Percentiles rank a stretch among this genome's conserved stretches.
Conservation (phyloP, 495 filamentous ascomycete species). For the Pyronema omphalodes region DNA sequence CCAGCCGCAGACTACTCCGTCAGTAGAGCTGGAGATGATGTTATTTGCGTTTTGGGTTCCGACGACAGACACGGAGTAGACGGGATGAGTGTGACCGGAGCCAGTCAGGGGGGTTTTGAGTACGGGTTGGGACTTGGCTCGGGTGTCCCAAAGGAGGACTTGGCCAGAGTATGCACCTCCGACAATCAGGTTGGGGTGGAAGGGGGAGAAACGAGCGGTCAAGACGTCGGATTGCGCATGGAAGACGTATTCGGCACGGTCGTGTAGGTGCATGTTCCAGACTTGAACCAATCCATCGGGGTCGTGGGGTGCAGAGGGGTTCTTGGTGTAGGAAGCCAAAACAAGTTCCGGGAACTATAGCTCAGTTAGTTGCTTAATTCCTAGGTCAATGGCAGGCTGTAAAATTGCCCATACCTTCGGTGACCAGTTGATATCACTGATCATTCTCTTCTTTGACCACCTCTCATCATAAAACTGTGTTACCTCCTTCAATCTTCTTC, state of each 20-base stretch:
- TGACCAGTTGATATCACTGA: constrained; percentile 81
- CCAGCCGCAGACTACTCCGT: constrained; percentile 93
- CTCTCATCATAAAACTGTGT: constrained; percentile 85
- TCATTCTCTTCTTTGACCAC: constrained; percentile 95
- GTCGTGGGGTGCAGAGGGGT: constrained; percentile 83
- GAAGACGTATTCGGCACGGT: constrained; percentile 88
- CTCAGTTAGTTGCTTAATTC: not conserved
- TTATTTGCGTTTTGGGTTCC: constrained; percentile 98
- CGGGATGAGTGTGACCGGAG: constrained; percentile 81
- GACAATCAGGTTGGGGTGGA: constrained; percentile 88
- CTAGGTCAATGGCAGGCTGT: constrained; percentile 10
- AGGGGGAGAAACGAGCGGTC: constrained; percentile 88
- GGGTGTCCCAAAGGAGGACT: constrained; percentile 95
- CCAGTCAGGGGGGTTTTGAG: constrained; percentile 92
- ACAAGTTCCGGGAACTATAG: constrained; percentile 69
- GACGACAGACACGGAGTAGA: constrained; percentile 87
- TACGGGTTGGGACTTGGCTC: constrained; percentile 68
- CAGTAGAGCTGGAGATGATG: constrained; percentile 86
- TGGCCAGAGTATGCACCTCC: constrained; percentile 92
- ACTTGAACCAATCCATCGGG: constrained; percentile 88
- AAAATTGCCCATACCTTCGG: constrained; percentile 45
- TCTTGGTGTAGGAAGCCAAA: constrained; percentile 89
- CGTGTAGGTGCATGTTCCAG: constrained; percentile 89
- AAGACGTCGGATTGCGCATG: constrained; percentile 92
- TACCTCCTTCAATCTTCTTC: constrained; percentile 64